Evolutionary conservation across 1,139 yeast species (phyloP), one percentile per base, ranked within the genome.

Genomic region (Lodderomyces margitis): DNA sequence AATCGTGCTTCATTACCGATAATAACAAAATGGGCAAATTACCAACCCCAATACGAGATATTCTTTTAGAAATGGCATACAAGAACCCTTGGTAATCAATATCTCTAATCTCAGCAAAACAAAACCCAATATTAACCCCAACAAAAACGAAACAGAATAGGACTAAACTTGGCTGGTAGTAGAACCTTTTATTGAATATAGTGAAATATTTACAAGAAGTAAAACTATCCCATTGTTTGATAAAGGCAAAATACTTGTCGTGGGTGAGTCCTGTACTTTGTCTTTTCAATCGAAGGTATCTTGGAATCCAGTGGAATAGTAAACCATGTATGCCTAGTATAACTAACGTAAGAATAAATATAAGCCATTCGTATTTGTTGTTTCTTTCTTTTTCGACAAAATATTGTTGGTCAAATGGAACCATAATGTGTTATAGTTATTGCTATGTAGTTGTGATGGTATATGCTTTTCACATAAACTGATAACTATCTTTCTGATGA

Each of bases 161-260:
- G 4, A 63, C 33, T 30, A 74, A 46, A 50, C 75, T 67, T 2
- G 80, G 80, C 49, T 74, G 78, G 41, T 69, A 50, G 45, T 64
- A 69, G 25, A 59, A 40, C 10, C 38, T 43, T 3, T 47, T 38
- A 5, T 43, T 46, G 15, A 38, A 44, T 15, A 47, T 53, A 1
- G 64, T 63, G 3, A 62, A 19, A 2, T 47, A 55, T 7, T 66
- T 27, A 15, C 66, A 61, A 12, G 57, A 50, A 33, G 66, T 70
- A 45, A 64, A 45, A 2, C 49, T 33, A 4, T 62, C 62, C 66
- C 69, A 65, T 15, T 43, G 14, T 31, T 57, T 57, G 3, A 68
- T 19, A 23, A 64, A 50, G 16, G 46, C 54, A 46, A 69, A 70
- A 39, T 51, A 56, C 12, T 37, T 37, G 12, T 30, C 39, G 20